Percentiles rank a stretch among this genome's conserved stretches.
phyloP scores from a whole-genome alignment of 805 yeast species.

The Barnettozyma wickerhamii region DNA sequence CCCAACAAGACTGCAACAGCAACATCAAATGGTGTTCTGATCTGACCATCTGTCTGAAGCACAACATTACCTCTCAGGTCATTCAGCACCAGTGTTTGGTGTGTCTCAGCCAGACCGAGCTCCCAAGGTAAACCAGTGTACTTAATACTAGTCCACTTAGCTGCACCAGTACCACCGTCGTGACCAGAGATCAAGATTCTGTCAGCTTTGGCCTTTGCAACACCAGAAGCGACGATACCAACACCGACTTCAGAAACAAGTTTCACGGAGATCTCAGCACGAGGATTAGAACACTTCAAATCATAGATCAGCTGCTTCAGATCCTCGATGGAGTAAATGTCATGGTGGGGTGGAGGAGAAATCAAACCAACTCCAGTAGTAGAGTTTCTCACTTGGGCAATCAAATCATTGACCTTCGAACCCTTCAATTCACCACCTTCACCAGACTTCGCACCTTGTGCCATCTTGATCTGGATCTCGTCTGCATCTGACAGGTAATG shows the following conservation, averaged over 20 bases:
- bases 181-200: slow-evolving; percentile 95
- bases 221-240: slow-evolving; percentile 98
- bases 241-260: slow-evolving; percentile 98
- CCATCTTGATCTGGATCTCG: slow-evolving; percentile 96
- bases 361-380: slow-evolving; percentile 96
- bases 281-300: slow-evolving; percentile 93
- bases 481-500: slow-evolving; percentile 93
- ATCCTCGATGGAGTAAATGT: slow-evolving; percentile 96
- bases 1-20: slow-evolving; percentile 95
- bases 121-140: slow-evolving; percentile 99
- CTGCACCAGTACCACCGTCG: slow-evolving; percentile 99
- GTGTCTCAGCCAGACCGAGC: slow-evolving; percentile 96
- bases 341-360: slow-evolving; percentile 99
- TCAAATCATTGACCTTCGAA: slow-evolving; percentile 72
- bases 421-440: slow-evolving; percentile 87
- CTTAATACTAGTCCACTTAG: slow-evolving; percentile 94
- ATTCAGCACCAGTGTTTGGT: slow-evolving; percentile 92
- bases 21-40: slow-evolving; percentile 94
- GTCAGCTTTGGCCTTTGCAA: slow-evolving; percentile 98
- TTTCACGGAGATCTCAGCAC: slow-evolving; percentile 95
- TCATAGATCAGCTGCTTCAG: slow-evolving; percentile 95
- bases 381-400: slow-evolving; percentile 94
- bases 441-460: slow-evolving; percentile 99
- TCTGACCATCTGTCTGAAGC: slow-evolving; percentile 98
- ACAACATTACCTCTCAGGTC: slow-evolving; percentile 94